A percentile compares a stretch with the other conserved stretches of the same genome.
These are phyloP conservation scores for Trifolium repens DNA, from an alignment of 306 rosid species.

Conservation along the genomic window DNA sequence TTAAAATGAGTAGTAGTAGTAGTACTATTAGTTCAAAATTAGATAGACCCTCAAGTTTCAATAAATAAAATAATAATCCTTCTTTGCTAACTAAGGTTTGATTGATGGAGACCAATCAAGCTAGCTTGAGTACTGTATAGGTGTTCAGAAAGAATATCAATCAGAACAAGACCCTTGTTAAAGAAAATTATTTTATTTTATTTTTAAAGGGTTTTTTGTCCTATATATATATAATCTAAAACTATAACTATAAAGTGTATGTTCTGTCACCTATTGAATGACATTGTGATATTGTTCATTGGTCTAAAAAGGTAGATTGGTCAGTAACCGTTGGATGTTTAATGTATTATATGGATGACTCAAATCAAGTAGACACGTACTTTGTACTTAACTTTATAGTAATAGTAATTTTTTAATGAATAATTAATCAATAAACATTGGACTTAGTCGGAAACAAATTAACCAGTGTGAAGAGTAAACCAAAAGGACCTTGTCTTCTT, in stretches of 20 bases:
- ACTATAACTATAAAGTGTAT: not conserved
- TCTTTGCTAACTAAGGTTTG: conserved; percentile 14
- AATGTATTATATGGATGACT: not conserved
- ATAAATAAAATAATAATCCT: conserved; percentile 14
- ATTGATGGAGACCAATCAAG: conserved; percentile 52
- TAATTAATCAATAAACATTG: no score
- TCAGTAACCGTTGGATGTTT: conserved; percentile 35
- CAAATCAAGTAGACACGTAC: not conserved
- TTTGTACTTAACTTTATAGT: no score
- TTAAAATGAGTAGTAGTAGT: not conserved
- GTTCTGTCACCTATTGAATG: conserved; percentile 16
- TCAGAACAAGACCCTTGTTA: conserved; percentile 27
- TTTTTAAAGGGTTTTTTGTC: not conserved
- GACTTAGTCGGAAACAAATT: not conserved
- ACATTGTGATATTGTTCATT: conserved; percentile 26
- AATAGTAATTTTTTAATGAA: no score
- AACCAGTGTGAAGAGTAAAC: not conserved
- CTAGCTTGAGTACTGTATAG: conserved; percentile 23
- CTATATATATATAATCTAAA: not conserved
- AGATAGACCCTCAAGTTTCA: conserved; percentile 19
- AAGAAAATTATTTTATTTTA: not conserved
- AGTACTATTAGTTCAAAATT: not conserved
- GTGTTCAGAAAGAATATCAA: conserved; percentile 32
- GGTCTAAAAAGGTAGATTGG: conserved; percentile 10
- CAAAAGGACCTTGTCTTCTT: not conserved